phyloP scores from a whole-genome alignment of 495 filamentous ascomycete genomes.

The Sphaerosporella brunnea region DNA sequence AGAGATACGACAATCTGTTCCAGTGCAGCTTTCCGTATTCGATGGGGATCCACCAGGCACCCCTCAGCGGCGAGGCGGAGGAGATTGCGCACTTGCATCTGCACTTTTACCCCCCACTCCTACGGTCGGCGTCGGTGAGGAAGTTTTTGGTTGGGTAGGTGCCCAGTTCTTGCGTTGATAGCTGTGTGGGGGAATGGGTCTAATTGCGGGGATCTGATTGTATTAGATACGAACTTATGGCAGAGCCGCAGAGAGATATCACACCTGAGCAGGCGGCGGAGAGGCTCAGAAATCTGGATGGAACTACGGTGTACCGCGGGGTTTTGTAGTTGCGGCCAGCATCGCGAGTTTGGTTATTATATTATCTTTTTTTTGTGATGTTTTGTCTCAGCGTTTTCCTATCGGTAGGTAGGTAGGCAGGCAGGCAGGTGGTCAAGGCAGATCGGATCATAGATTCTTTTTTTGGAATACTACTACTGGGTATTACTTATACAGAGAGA shows the following conservation, averaged over 20 bases:
- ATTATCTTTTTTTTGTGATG: no score
- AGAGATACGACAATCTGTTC: slow-evolving; percentile 90
- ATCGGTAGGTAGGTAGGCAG: no score
- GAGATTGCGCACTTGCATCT: slow-evolving; percentile 85
- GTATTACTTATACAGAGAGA: no score
- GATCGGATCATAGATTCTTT: no score
- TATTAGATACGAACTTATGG: slow-evolving; percentile 72
- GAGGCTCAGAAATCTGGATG: slow-evolving; percentile 48
- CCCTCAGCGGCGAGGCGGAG: slow-evolving; percentile 64
- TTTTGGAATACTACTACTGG: no score
- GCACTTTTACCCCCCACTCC: slow-evolving; percentile 89
- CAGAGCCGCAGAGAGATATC: slow-evolving; percentile 91
- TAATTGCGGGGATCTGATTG: neutral
- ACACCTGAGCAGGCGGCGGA: slow-evolving; percentile 90
- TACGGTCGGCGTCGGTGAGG: slow-evolving; percentile 79
- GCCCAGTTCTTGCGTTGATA: neutral
- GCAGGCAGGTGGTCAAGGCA: no score
- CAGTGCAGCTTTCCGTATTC: slow-evolving; percentile 94
- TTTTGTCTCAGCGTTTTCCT: no score
- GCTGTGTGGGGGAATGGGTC: neutral
- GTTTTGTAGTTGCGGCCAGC: neutral
- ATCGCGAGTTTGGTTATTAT: no score
- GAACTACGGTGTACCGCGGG: slow-evolving; percentile 60
- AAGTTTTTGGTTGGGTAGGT: slow-evolving; percentile 82
- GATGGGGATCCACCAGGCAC: slow-evolving; percentile 80